A percentile compares a stretch with the other conserved stretches of the same genome.
Evolutionary conservation across 345 rosid genomes (phyloP).

Genomic region (Sisymbrium irio): DNA sequence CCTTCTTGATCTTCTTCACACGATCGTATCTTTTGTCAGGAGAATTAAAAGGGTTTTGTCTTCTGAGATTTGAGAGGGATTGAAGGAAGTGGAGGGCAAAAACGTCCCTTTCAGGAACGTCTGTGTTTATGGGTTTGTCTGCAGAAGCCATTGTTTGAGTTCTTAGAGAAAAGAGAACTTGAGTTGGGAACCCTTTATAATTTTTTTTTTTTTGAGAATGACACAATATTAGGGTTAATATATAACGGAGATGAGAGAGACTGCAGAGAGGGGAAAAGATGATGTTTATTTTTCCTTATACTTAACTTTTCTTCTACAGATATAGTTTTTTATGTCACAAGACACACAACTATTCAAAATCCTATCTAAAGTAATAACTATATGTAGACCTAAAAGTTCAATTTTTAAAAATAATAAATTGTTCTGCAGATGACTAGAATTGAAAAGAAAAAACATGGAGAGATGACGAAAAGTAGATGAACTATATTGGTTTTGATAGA

Average conservation of each 20-base stretch:
- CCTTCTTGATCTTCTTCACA: conserved; percentile 31
- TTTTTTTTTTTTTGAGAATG: conserved; percentile 10
- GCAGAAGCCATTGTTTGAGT: conserved; percentile 31
- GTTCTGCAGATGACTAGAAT: not conserved
- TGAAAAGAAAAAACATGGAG: not conserved
- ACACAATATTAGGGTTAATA: conserved; percentile 30
- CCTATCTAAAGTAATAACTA: not conserved
- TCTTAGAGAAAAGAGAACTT: conserved; percentile 5
- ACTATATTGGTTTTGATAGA: not conserved
- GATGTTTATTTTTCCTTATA: not conserved
- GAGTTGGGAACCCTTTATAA: conserved; percentile 33
- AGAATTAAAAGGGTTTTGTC: conserved; percentile 14
- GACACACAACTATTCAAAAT: conserved; percentile 15
- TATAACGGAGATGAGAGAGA: conserved; percentile 21
- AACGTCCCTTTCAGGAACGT: conserved; percentile 26
- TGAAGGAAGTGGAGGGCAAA: conserved; percentile 33
- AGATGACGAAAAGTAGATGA: not conserved
- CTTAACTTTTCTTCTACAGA: not conserved
- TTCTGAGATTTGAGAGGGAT: conserved; percentile 31
- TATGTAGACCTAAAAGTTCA: not conserved
- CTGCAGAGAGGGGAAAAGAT: not conserved
- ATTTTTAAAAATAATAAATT: too few relatives aligned
- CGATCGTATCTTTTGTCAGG: conserved; percentile 11
- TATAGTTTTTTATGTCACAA: conserved; percentile 21
- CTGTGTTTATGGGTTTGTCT: conserved; percentile 26